Base-by-base conservation (phyloP, 2,329 filamentous ascomycete genomes). In the Mycosphaerella sp. region DNA sequence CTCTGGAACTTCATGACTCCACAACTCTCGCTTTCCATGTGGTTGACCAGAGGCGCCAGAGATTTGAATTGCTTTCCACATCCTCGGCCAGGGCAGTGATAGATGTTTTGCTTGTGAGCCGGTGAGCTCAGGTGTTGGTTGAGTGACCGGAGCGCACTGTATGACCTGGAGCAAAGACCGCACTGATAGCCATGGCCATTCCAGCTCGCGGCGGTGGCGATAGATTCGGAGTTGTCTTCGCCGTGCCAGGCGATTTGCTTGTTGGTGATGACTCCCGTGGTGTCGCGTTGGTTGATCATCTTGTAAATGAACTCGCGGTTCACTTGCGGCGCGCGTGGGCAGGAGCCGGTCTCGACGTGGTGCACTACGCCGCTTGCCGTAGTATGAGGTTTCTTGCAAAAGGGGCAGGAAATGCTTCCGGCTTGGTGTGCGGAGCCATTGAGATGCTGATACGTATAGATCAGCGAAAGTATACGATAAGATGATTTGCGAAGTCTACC, bases 261-360 rank as follows among this genome's bases (percentile, higher is more conserved):
- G 54, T 77, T 78, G 5, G 79, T 77, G 49, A 85, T 75, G 31
- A 73, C 2, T 10, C 78, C 74, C 4, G 70, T 40, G 0, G 73
- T 72, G 54, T 85, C 81, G 1, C 72, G 69, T 11, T 62, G 54
- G 2, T 73, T 73, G 6, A 84, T 67, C 9, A 73, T 63, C 0
- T 63, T 57, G 64, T 77, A 77, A 3, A 85, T 71, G 2, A 58
- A 66, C 8, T 80, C 74, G 8, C 78, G 76, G 62, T 78, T 74
- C 1, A 83, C 42, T 2, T 59, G 51, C 0, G 64, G 68, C 0
- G 78, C 77, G 0, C 66, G 65, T 0, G 73, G 73, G 48, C 82
- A 86, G 0, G 71, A 66, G n/a, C 77, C 77, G 0, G 62, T 67
- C 58, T 86, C 83, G 0, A 85, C 66, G 57, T 86, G 80, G 62